Evolutionary conservation across 495 filamentous ascomycete genomes (phyloP), one percentile per base, ranked within the genome.

Genomic region (Penicillium cosmopolitanum): DNA sequence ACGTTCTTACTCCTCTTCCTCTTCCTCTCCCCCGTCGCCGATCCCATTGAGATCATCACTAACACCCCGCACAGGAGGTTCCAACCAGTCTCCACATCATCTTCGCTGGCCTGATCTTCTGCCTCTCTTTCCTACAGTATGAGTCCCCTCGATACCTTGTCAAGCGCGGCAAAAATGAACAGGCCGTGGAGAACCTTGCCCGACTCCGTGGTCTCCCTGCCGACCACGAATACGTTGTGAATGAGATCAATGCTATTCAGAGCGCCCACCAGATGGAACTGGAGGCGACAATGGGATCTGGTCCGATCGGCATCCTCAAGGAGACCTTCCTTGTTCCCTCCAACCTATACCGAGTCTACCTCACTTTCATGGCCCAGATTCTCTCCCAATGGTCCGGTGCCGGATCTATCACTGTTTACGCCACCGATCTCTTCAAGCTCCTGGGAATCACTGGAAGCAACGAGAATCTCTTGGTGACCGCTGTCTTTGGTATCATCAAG

Each of bases 381-480:
- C 73, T 90, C 3, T 82, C 82, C 0, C 85, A 89, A 60, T 89
- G 86, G 88, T 87, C 84, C n/a, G 89, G 88, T 3, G 86, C 88
- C 1, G 83, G 84, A 15, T 80, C 80, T 42, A 88, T 89, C 68
- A 90, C 86, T 0, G 71, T 89, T 54, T 87, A 89, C 61, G 87
- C 88, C 0, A 81, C 85, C 0, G 78, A 89, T 57, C 80, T 90
- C 15, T 91, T 92, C 77, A 70, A 73, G 0, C 73, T 89, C 25
- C 77, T 92, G 15, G 88, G 87, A 16, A 80, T 86, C 53, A 82
- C 78, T 0, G 86, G 87, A 15, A 77, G 76, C 46, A 82, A 85
- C 44, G 84, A 88, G 61, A 81, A 79, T 31, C 80, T 90, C 3
- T 80, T 90, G 38, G 81, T 87, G 18, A 90, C 86, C 7, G 88